phyloP scores from a whole-genome alignment of 306 rosid species.

The Rubus idaeus region DNA sequence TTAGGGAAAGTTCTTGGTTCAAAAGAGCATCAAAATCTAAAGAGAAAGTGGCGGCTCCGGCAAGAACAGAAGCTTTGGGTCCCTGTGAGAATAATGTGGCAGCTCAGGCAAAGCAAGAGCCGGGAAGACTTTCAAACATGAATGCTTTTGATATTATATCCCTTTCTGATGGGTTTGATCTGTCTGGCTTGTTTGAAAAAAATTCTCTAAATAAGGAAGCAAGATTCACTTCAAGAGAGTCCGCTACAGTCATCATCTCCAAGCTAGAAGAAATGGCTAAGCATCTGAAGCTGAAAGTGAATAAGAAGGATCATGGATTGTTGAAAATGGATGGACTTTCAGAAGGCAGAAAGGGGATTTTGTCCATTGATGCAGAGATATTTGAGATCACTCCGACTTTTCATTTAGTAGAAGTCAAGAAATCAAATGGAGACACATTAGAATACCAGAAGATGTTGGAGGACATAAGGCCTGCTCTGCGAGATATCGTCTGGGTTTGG shows the following conservation, averaged over 20 bases:
- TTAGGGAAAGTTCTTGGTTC: conserved; percentile 66
- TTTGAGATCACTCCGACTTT: conserved; percentile 70
- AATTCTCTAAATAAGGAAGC: conserved; percentile 47
- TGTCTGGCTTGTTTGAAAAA: conserved; percentile 62
- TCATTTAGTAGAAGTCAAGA: conserved; percentile 83
- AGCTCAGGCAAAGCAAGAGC: conserved; percentile 42
- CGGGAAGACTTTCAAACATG: conserved; percentile 48
- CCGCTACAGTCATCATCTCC: conserved; percentile 62
- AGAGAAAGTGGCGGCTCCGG: conserved; percentile 28
- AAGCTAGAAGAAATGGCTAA: conserved; percentile 72
- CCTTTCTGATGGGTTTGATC: conserved; percentile 68
- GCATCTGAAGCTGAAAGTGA: conserved; percentile 60
- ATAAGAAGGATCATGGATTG: conserved; percentile 63
- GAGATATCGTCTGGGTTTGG: conserved; percentile 90
- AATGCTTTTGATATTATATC: conserved; percentile 88
- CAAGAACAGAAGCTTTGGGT: conserved; percentile 30
- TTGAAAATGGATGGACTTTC: conserved; percentile 49
- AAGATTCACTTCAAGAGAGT: conserved; percentile 62
- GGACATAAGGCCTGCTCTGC: conserved; percentile 72
- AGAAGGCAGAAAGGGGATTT: conserved; percentile 72
- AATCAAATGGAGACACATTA: conserved; percentile 76
- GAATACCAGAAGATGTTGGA: conserved; percentile 71
- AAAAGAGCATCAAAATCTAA: conserved; percentile 43
- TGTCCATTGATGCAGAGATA: conserved; percentile 82
- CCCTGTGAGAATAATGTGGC: conserved; percentile 28